These are phyloP conservation scores for Bidens hawaiensis DNA, from an alignment of 140 eudicot species.

Conservation along the genomic window DNA sequence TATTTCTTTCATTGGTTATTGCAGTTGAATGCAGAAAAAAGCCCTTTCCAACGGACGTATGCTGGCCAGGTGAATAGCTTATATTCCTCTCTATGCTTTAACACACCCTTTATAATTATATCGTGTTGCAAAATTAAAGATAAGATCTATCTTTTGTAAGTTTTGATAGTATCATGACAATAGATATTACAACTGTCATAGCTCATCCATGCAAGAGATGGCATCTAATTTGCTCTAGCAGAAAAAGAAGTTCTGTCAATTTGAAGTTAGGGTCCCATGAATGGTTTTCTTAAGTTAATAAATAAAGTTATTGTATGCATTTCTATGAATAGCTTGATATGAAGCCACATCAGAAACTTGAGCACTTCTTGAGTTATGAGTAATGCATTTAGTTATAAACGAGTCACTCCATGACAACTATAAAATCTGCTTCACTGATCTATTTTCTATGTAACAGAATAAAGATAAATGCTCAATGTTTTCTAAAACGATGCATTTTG, in stretches of 20 bases:
- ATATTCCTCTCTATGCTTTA: background rate
- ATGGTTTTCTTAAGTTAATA: background rate
- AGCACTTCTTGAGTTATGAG: background rate
- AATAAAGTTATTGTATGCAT: background rate
- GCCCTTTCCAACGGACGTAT: conserved; percentile 88
- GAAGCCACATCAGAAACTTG: background rate
- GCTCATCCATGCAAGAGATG: background rate
- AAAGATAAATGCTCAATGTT: background rate
- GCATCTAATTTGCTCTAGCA: too few relatives aligned
- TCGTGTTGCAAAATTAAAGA: background rate
- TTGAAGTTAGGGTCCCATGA: background rate
- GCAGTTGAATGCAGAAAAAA: conserved; percentile 89
- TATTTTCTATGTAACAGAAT: background rate
- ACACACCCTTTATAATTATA: background rate
- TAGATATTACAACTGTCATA: background rate
- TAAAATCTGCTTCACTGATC: background rate
- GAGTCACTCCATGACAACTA: background rate
- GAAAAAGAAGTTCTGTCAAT: background rate
- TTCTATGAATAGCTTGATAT: background rate
- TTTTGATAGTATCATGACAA: conserved; percentile 4
- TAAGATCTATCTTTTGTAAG: background rate
- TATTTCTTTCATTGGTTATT: conserved; percentile 10
- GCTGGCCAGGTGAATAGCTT: conserved; percentile 64
- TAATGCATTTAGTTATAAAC: background rate
- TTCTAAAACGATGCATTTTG: background rate